Conservation (phyloP, 2,329 filamentous ascomycete genomes). For the Curvularia sp. region DNA sequence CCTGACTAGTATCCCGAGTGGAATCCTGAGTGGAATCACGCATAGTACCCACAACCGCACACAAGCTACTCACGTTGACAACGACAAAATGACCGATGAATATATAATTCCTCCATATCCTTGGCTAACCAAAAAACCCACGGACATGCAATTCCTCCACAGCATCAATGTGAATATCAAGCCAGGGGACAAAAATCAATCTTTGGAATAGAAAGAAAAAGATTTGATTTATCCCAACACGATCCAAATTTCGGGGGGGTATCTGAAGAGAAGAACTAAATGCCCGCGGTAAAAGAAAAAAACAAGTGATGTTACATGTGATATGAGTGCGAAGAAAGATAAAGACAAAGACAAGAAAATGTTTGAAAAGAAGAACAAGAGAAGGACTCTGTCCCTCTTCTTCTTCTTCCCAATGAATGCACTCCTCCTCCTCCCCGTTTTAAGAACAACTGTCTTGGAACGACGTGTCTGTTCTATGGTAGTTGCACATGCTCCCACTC, state of each 20-base stretch:
- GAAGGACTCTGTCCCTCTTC: neutral
- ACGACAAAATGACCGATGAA: neutral
- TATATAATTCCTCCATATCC: neutral
- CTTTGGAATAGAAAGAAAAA: neutral
- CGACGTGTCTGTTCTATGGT: neutral
- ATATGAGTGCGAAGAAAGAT: neutral
- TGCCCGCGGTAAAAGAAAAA: neutral
- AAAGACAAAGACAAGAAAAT: neutral
- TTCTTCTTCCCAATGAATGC: neutral
- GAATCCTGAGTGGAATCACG: no score
- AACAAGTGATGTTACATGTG: no score
- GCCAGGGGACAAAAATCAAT: no score
- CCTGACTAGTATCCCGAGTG: no score
- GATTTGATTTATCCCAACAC: constrained; percentile 3
- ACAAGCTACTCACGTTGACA: no score
- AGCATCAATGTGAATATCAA: no score
- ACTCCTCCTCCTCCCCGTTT: neutral
- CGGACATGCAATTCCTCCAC: no score
- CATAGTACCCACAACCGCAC: no score
- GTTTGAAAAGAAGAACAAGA: neutral
- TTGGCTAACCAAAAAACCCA: no score
- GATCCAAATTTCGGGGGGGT: constrained; percentile 34
- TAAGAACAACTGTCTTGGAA: neutral
- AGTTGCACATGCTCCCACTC: neutral
- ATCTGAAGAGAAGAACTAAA: constrained; percentile 24